Conservation (phyloP, 2,329 filamentous ascomycete species). For the Aspergillus calidoustus region DNA sequence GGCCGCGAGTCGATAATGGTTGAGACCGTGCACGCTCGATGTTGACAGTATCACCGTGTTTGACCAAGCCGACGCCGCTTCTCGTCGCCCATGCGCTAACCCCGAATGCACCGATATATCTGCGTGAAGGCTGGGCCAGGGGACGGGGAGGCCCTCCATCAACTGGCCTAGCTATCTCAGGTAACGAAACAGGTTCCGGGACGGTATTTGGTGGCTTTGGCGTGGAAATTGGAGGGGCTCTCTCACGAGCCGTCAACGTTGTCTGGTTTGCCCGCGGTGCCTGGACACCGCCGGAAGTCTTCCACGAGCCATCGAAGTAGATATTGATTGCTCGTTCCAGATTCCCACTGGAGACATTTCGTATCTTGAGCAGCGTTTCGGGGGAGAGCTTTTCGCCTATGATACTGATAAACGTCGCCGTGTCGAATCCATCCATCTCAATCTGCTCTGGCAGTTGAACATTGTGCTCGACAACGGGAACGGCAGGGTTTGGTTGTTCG, state of each 20-base stretch:
- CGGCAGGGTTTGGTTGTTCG: neutral
- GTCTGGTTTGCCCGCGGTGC: slow-evolving; percentile 15
- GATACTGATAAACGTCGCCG: slow-evolving; percentile 59
- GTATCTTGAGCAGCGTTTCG: slow-evolving; percentile 53
- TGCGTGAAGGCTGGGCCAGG: slow-evolving; percentile 51
- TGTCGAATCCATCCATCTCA: slow-evolving; percentile 54
- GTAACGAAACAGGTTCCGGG: neutral
- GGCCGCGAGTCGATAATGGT: slow-evolving; percentile 56
- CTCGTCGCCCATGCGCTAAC: slow-evolving; percentile 90
- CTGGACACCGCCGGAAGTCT: slow-evolving; percentile 31
- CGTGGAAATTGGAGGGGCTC: slow-evolving; percentile 2
- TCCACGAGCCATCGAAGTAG: slow-evolving; percentile 68
- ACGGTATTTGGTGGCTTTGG: neutral
- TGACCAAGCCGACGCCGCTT: slow-evolving; percentile 75
- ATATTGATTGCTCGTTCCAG: slow-evolving; percentile 67
- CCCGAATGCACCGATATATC: slow-evolving; percentile 92
- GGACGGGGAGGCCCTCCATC: slow-evolving; percentile 21
- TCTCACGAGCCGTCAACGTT: slow-evolving; percentile 18
- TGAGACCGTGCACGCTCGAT: slow-evolving; percentile 86
- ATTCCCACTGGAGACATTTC: slow-evolving; percentile 55
- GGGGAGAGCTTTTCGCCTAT: slow-evolving; percentile 57
- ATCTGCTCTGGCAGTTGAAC: neutral
- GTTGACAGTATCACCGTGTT: slow-evolving; percentile 78
- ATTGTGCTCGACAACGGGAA: neutral
- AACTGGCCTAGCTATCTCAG: slow-evolving; percentile 5